phyloP scores from a whole-genome alignment of 2,329 filamentous ascomycete species.

The Cercospora berteroae region DNA sequence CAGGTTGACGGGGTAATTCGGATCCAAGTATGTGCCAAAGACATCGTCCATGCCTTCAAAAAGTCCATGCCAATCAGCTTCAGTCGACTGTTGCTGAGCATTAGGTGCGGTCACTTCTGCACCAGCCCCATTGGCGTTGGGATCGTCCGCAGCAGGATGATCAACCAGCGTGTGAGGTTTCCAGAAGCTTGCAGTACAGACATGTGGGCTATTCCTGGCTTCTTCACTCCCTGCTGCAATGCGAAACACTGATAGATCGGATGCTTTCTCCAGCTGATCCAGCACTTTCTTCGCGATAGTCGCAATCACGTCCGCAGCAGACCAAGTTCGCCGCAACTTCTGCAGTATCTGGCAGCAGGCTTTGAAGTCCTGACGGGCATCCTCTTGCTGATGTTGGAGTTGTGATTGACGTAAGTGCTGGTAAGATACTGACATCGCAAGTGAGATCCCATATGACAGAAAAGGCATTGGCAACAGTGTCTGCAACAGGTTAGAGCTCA shows the following conservation, averaged over 20 bases:
- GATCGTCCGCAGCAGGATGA: conserved; percentile 7
- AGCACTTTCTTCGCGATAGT: conserved; percentile 36
- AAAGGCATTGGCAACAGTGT: conserved; percentile 54
- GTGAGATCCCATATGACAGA: conserved; percentile 55
- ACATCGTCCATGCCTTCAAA: conserved; percentile 39
- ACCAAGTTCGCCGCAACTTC: conserved; percentile 46
- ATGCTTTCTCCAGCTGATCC: conserved; percentile 33
- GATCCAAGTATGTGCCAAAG: conserved; percentile 37
- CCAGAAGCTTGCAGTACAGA: conserved; percentile 24
- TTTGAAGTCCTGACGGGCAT: conserved; percentile 47
- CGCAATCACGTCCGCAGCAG: conserved; percentile 48
- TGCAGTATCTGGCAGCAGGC: conserved; percentile 47
- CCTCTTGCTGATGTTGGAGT: conserved; percentile 48
- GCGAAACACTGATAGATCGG: conserved; percentile 31
- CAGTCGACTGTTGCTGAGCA: conserved; percentile 7
- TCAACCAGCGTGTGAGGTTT: conserved; percentile 26
- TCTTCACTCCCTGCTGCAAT: conserved; percentile 20
- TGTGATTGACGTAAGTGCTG: conserved; percentile 55
- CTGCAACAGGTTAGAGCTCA: conserved; percentile 48
- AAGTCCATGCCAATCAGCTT: conserved; percentile 23
- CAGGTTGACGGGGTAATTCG: conserved; percentile 37
- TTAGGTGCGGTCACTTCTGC: neutral
- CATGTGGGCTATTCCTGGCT: conserved; percentile 20
- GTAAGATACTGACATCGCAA: conserved; percentile 58
- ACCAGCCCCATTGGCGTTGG: conserved; percentile 7